Evolutionary conservation across 139 green algal species (phyloP).

Genomic region (Microglena sp.): DNA sequence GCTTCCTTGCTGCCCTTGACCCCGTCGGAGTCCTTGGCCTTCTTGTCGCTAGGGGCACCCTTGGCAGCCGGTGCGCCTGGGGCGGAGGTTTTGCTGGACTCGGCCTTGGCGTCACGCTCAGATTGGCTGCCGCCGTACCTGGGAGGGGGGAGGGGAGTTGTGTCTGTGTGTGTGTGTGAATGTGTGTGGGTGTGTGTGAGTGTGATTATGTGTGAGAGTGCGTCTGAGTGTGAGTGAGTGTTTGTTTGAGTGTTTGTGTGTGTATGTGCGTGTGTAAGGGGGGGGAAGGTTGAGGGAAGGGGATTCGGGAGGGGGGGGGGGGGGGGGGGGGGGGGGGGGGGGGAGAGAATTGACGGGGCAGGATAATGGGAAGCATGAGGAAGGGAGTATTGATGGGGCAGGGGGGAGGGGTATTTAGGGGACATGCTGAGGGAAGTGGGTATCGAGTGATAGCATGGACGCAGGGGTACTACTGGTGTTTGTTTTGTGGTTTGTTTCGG

Average conservation of each 20-base stretch:
- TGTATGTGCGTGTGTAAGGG: too few relatives aligned
- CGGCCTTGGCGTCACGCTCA: slow-evolving; percentile 5
- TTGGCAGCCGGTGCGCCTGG: not conserved
- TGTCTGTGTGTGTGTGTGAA: slow-evolving; percentile 11
- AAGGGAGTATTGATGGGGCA: too few relatives aligned
- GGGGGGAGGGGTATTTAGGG: too few relatives aligned
- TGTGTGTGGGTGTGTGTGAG: slow-evolving; percentile 15
- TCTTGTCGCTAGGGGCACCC: not conserved
- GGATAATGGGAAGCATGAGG: not conserved
- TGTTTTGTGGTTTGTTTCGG: too few relatives aligned
- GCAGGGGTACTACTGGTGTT: too few relatives aligned
- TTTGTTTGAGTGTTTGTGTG: slow-evolving; percentile 10
- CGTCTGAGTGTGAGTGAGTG: not conserved
- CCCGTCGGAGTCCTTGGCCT: not conserved
- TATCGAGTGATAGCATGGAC: too few relatives aligned
- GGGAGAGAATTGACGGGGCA: too few relatives aligned
- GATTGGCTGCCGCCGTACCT: slow-evolving; percentile 10
- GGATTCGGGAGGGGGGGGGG: too few relatives aligned
- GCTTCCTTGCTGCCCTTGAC: too few relatives aligned
- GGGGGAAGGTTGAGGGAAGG: too few relatives aligned
- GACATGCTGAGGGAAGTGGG: too few relatives aligned
- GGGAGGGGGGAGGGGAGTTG: not conserved
- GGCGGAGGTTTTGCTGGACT: not conserved
- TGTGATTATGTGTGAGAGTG: slow-evolving; percentile 8
- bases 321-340: too few relatives aligned